Conservation (phyloP, 345 rosid genomes). For the Stellera chamaejasme region DNA sequence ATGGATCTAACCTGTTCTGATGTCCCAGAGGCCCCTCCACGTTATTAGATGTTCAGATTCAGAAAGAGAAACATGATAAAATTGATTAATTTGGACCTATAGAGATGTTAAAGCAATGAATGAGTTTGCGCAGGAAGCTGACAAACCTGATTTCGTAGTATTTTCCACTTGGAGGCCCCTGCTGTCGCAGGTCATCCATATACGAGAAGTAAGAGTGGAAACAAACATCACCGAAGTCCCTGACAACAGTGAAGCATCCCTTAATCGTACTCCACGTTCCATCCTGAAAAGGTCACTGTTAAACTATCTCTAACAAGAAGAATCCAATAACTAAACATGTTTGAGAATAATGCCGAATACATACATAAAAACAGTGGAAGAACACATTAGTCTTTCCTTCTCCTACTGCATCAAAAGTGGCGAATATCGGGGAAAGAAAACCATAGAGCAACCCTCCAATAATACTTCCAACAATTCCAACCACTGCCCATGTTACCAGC, state of each 20-base stretch:
- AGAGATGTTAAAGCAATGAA: no score
- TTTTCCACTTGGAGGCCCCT: conserved; percentile 37
- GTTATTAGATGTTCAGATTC: no score
- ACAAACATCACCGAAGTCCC: conserved; percentile 70
- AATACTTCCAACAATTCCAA: conserved; percentile 58
- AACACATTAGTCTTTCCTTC: conserved; percentile 62
- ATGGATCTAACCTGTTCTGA: no score
- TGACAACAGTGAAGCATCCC: conserved; percentile 54
- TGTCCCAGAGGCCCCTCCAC: no score
- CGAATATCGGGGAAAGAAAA: conserved; percentile 78
- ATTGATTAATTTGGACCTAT: no score
- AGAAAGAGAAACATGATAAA: no score
- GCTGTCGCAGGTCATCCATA: conserved; percentile 60
- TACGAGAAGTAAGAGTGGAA: conserved; percentile 64
- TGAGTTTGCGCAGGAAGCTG: background rate
- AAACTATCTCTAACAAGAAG: conserved; percentile 8
- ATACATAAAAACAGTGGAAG: conserved; percentile 74
- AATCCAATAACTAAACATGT: background rate
- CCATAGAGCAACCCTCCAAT: conserved; percentile 66
- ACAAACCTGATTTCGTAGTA: conserved; percentile 82
- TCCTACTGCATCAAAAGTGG: conserved; percentile 91
- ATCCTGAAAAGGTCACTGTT: conserved; percentile 39
- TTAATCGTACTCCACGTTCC: conserved; percentile 72
- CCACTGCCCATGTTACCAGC: conserved; percentile 45
- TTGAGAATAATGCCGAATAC: conserved; percentile 15